Percentiles rank a stretch among this genome's conserved stretches.
Evolutionary conservation across 2,329 filamentous ascomycete species (phyloP).

Genomic region (Lizonia empirigonia): DNA sequence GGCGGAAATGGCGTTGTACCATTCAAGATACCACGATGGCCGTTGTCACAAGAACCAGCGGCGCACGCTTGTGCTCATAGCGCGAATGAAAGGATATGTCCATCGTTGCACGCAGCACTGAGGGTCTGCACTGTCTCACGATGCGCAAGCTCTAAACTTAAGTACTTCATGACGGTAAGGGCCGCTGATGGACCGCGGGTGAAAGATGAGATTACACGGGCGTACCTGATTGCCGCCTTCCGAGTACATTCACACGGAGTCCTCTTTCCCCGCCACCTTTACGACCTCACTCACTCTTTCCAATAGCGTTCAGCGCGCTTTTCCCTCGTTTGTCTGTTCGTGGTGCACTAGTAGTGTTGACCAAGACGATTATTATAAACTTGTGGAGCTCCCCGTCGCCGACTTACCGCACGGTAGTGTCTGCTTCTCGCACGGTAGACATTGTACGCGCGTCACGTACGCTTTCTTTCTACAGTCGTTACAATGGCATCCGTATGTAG

Average conservation of each 20-base stretch:
- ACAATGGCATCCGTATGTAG: slow-evolving; percentile 19
- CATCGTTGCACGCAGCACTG: neutral
- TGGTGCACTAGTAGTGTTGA: slow-evolving; percentile 16
- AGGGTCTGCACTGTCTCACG: slow-evolving; percentile 3
- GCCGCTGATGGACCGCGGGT: slow-evolving; percentile 10
- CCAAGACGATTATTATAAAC: slow-evolving; percentile 6
- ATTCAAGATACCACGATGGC: slow-evolving; percentile 12
- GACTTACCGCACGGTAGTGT: slow-evolving; percentile 3
- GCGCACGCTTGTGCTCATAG: slow-evolving; percentile 7
- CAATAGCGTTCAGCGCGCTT: slow-evolving; percentile 10
- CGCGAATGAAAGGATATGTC: neutral
- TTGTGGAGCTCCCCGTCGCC: slow-evolving; percentile 8
- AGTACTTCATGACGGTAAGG: neutral
- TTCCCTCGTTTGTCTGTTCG: slow-evolving; percentile 11
- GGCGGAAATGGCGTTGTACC: slow-evolving; percentile 10
- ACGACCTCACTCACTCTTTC: slow-evolving; percentile 5
- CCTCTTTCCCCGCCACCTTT: neutral
- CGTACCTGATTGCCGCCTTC: slow-evolving; percentile 4
- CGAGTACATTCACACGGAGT: neutral
- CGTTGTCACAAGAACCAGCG: slow-evolving; percentile 7
- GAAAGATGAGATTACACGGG: slow-evolving; percentile 13
- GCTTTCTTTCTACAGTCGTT: slow-evolving; percentile 2
- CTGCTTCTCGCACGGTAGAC: slow-evolving; percentile 1
- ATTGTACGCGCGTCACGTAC: slow-evolving; percentile 9
- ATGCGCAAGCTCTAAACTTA: neutral